Evolutionary conservation across 2,329 filamentous ascomycete species (phyloP).

Genomic region (Fusarium armeniacum): DNA sequence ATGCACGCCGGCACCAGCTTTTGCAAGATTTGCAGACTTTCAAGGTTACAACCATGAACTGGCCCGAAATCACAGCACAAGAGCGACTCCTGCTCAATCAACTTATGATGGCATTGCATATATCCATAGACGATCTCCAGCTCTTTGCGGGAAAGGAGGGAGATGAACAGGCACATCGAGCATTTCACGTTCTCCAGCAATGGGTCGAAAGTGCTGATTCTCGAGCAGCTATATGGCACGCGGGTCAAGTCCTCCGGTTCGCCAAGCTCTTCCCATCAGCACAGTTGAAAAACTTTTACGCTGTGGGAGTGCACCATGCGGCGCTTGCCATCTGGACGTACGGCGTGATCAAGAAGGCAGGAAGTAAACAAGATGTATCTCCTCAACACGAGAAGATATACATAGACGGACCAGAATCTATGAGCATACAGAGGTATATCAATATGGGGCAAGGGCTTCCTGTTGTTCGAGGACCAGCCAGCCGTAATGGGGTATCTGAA

Average conservation of each 20-base stretch:
- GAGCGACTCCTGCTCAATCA: slow-evolving; percentile 66
- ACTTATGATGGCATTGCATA: slow-evolving; percentile 73
- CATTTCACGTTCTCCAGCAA: slow-evolving; percentile 70
- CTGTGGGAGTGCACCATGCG: slow-evolving; percentile 77
- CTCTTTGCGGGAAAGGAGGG: slow-evolving; percentile 77
- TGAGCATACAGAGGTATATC: slow-evolving; percentile 69
- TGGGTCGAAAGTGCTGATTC: slow-evolving; percentile 70
- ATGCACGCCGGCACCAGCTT: slow-evolving; percentile 73
- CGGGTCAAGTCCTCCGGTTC: slow-evolving; percentile 74
- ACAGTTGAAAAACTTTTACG: slow-evolving; percentile 74
- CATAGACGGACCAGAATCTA: slow-evolving; percentile 69
- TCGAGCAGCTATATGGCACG: slow-evolving; percentile 75
- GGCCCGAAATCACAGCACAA: slow-evolving; percentile 61
- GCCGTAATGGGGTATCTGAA: slow-evolving; percentile 51
- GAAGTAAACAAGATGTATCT: slow-evolving; percentile 51
- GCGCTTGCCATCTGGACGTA: slow-evolving; percentile 78
- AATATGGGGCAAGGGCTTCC: slow-evolving; percentile 67
- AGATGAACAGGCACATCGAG: slow-evolving; percentile 72
- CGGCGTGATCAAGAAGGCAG: slow-evolving; percentile 68
- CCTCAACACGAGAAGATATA: slow-evolving; percentile 61
- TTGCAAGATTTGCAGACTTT: slow-evolving; percentile 68
- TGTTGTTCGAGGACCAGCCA: slow-evolving; percentile 59
- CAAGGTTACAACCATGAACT: slow-evolving; percentile 59
- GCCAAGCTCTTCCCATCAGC: slow-evolving; percentile 68
- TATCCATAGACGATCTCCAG: slow-evolving; percentile 75